A percentile compares a stretch with the other conserved stretches of the same genome.
Conservation (phyloP, 208 protist genomes). For the Trypanosoma boissoni region DNA sequence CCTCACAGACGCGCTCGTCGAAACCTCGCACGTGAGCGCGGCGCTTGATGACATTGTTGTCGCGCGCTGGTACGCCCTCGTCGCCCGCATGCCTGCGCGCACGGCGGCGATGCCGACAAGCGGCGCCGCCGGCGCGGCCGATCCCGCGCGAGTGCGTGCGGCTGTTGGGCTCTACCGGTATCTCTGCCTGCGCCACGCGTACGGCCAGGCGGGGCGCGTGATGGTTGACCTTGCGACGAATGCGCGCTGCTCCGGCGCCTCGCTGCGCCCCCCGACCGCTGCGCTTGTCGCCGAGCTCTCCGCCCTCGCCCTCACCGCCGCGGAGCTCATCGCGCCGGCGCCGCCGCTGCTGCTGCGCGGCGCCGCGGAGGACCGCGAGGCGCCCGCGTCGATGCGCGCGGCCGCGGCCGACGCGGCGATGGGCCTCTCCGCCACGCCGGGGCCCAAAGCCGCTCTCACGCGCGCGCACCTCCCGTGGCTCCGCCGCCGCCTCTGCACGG, state of each 20-base stretch:
- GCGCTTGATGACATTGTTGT: slow-evolving; percentile 45
- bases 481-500: slow-evolving; percentile 65
- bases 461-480: slow-evolving; percentile 71
- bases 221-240: slow-evolving; percentile 66
- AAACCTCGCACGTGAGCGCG: slow-evolving; percentile 24
- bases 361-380: slow-evolving; percentile 1
- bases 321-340: slow-evolving; percentile 53
- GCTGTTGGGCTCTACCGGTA: slow-evolving; percentile 69
- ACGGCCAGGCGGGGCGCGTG: slow-evolving; percentile 68
- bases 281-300: slow-evolving; percentile 58
- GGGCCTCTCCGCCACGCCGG: neutral
- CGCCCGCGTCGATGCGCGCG: too few species aligned
- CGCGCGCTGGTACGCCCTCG: slow-evolving; percentile 57
- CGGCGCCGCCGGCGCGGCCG: slow-evolving; percentile 37
- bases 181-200: slow-evolving; percentile 72
- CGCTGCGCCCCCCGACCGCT: slow-evolving; percentile 28
- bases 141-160: slow-evolving; percentile 48
- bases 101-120: slow-evolving; percentile 23
- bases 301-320: slow-evolving; percentile 59
- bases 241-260: slow-evolving; percentile 57
- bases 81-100: slow-evolving; percentile 39
- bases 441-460: neutral
- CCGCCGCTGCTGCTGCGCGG: slow-evolving; percentile 21
- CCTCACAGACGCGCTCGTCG: slow-evolving; percentile 34
- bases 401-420: neutral